Evolutionary conservation across 192 early-diverging fungal genomes (phyloP).

Genomic region (Coemansia sp.): DNA sequence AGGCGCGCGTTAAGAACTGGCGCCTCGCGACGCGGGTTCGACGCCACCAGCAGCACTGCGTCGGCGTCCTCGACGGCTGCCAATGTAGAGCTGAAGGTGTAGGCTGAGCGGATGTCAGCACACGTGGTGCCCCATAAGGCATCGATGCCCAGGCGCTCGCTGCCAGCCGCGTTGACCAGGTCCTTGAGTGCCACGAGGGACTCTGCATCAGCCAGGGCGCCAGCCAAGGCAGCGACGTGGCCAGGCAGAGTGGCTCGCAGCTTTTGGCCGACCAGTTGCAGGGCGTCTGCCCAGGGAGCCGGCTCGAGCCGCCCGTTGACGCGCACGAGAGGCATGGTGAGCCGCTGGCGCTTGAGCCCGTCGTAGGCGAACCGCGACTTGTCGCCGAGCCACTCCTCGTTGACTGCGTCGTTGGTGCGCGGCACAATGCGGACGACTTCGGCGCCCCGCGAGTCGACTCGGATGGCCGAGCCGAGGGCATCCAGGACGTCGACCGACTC

Average conservation of each 20-base stretch:
- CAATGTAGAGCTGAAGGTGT: conserved; percentile 79
- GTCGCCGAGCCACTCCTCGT: conserved; percentile 99
- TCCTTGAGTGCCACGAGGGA: conserved; percentile 93
- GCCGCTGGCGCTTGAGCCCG: conserved; percentile 92
- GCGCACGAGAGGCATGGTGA: conserved; percentile 88
- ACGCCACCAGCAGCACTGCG: conserved; percentile 83
- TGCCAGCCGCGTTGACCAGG: conserved; percentile 80
- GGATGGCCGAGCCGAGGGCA: conserved; percentile 93
- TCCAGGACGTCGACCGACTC: conserved; percentile 95
- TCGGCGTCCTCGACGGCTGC: conserved; percentile 92
- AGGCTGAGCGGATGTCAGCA: conserved; percentile 78
- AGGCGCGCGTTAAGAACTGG: conserved; percentile 94
- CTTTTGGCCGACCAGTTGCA: conserved; percentile 66
- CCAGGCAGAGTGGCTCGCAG: conserved; percentile 59
- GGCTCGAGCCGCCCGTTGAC: conserved; percentile 72
- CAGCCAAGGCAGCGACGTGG: conserved; percentile 81
- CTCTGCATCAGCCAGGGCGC: conserved; percentile 92
- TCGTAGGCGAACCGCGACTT: conserved; percentile 94
- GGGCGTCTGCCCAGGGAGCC: conserved; percentile 83
- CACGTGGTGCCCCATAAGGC: conserved; percentile 23
- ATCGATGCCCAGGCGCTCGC: conserved; percentile 84
- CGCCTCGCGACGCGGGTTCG: conserved; percentile 96
- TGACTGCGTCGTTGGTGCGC: conserved; percentile 95
- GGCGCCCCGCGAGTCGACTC: conserved; percentile 90
- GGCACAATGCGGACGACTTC: conserved; percentile 97